phyloP scores from a whole-genome alignment of 2,329 filamentous ascomycete genomes.

The Furcasterigmium sp. region DNA sequence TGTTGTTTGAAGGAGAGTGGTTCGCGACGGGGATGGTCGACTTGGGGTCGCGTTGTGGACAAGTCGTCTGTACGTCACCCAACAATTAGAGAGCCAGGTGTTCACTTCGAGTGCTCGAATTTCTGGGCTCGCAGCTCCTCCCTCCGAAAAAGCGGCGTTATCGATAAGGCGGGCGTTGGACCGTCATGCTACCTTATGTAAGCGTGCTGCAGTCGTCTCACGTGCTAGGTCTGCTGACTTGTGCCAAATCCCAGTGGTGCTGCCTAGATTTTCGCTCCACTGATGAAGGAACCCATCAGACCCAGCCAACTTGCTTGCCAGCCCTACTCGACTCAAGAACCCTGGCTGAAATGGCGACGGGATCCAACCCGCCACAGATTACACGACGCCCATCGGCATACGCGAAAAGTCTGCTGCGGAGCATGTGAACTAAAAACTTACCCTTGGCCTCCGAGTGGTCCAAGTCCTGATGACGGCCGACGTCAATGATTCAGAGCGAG shows the following conservation, averaged over 20 bases:
- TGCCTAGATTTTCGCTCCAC: too few relatives aligned
- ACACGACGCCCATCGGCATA: too few relatives aligned
- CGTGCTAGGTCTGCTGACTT: neutral
- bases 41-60: neutral
- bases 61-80: slow-evolving; percentile 3
- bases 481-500: slow-evolving; percentile 1
- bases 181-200: neutral
- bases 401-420: neutral
- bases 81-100: slow-evolving; percentile 12
- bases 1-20: neutral
- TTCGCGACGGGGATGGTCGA: neutral
- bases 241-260: neutral
- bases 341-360: too few relatives aligned
- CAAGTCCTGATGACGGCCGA: neutral
- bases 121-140: slow-evolving; percentile 6
- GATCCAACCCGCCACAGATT: too few relatives aligned
- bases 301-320: too few relatives aligned
- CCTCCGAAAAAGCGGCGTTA: slow-evolving; percentile 9
- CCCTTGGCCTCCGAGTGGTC: neutral
- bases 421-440: neutral
- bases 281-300: too few relatives aligned
- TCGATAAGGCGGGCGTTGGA: slow-evolving; percentile 4
- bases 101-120: slow-evolving; percentile 10
- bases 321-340: too few relatives aligned
- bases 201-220: too few relatives aligned